A percentile compares a stretch with the other conserved stretches of the same genome.
Evolutionary conservation across 164 flowering plant genomes (phyloP).

Genomic region (Buxus sempervirens): DNA sequence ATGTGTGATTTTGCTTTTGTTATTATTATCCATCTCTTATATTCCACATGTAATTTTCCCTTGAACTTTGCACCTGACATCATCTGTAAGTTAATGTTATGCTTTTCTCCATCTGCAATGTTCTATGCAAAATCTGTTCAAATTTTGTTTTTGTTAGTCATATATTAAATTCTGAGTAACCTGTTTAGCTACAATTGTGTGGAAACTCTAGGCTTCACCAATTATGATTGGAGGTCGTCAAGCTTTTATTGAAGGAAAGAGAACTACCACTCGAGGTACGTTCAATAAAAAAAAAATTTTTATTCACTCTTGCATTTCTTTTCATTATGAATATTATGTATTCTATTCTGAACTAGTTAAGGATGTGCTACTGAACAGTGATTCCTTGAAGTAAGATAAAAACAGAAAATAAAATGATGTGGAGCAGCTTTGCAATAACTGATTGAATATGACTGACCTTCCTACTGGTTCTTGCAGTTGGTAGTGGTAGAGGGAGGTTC

Average conservation of each 20-base stretch:
- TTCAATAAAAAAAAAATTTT: slow-evolving; percentile 23
- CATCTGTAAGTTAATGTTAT: too few species aligned
- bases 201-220: slow-evolving; percentile 58
- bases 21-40: too few species aligned
- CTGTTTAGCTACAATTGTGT: neutral
- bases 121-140: neutral
- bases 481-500: slow-evolving; percentile 56
- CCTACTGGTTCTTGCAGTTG: slow-evolving; percentile 37
- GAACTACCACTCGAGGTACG: slow-evolving; percentile 62
- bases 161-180: neutral
- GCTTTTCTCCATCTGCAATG: neutral
- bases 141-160: neutral
- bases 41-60: too few species aligned
- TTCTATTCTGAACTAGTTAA: neutral
- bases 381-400: neutral
- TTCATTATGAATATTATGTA: neutral
- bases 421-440: too few species aligned
- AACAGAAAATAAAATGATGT: too few species aligned
- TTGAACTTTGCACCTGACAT: too few species aligned
- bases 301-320: neutral
- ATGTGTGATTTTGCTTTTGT: too few species aligned
- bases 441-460: neutral
- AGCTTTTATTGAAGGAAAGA: slow-evolving; percentile 65
- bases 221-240: slow-evolving; percentile 48
- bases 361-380: neutral